Evolutionary conservation across 1,284 basidiomycete genomes (phyloP), one percentile per base, ranked within the genome.

Genomic region (Cryptococcus sp.): DNA sequence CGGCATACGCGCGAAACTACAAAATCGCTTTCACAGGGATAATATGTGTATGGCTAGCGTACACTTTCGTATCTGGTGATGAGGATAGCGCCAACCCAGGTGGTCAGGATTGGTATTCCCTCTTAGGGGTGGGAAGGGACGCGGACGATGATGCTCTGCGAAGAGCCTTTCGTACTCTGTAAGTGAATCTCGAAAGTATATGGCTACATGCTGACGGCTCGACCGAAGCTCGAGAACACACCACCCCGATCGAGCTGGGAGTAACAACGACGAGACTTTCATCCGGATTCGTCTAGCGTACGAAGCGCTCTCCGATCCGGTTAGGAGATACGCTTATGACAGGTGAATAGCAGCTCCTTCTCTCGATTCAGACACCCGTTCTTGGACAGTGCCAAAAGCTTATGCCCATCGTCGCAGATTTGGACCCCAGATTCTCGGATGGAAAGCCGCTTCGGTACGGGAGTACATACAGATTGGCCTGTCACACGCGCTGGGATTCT

Each of bases 251-350:
- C 82, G 87, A 58, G 84, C 85, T 13, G 89, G 89, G 0, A 78
- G 80, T n/a, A 86, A 86, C 2, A 85, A 86, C 59, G 81, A 81
- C 5, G 53, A 58, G 8, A 46, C 49, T 19, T 94, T 93, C 71
- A 89, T 93, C 57, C 71, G 80, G 27, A 85, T 90, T 1, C 81
- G 90, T 52, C 84, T 86, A 65, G 89, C 88, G 19, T 93, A 88
- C 69, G 91, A 94, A 71, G 85, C 86, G 0, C 76, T 94, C 35
- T 89, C 86, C 59, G 85, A 92, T 65, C 90, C 91, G 0, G 81
- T 85, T 1, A 86, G 87, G 58, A 80, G 91, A 48, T 93, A 90
- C 78, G 91, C 91, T 0, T 94, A 94, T 74, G 91, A 94, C 52
- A 67, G 78, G 73, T 78, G 81, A 85, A 88, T 87, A 57, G 56